Base-by-base conservation (phyloP, 768 basidiomycete species). In the Collybia mongolica region DNA sequence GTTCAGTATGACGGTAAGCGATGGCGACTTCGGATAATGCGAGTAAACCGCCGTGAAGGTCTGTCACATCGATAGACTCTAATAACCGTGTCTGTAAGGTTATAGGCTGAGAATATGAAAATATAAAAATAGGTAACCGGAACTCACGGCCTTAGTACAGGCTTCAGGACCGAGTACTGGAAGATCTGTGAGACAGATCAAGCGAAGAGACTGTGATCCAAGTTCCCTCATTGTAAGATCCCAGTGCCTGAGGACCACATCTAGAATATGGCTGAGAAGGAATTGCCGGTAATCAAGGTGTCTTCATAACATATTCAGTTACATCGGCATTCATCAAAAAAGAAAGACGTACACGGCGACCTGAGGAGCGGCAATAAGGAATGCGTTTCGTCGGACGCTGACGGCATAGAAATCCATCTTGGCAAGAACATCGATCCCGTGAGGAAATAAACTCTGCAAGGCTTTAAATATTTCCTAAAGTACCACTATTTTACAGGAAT, bases 371-470 rank as follows among this genome's bases (percentile, higher is more conserved):
- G 92, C 90, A 14, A 76, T 67, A n/a, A 91, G 69, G 64, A 93
- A 97, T 0, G 96, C 86, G 55, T 91, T 88, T 55, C 87, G 78
- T 46, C 92, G 73, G 20, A 92, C 75, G 58, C 93, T 90, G 51
- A 98, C 89, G 36, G 93, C 87, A 70, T 93, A 98, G 67, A 98
- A 98, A 70, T 99, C 97, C 0, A 90, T 91, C 65, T 91, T 90
- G 37, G 85, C 79, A 39, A 99, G 73, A 20, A 98, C 88, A 61
- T 93, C 92, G 54, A 99, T 97, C 1, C 97, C 97, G 69, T 96
- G 88, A 39, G 91, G 86, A 65, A 98, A 95, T 46, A 95, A 70
- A 53, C 81, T 85, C 96, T 98, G 60, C 48, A 46, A 37, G 54
- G 58, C 45, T 44, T 54, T 46, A 50, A 20, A 36, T 6, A 42